Percentiles rank a stretch among this genome's conserved stretches.
Conservation (phyloP, 1,284 basidiomycete genomes). For the Malassezia sp. region DNA sequence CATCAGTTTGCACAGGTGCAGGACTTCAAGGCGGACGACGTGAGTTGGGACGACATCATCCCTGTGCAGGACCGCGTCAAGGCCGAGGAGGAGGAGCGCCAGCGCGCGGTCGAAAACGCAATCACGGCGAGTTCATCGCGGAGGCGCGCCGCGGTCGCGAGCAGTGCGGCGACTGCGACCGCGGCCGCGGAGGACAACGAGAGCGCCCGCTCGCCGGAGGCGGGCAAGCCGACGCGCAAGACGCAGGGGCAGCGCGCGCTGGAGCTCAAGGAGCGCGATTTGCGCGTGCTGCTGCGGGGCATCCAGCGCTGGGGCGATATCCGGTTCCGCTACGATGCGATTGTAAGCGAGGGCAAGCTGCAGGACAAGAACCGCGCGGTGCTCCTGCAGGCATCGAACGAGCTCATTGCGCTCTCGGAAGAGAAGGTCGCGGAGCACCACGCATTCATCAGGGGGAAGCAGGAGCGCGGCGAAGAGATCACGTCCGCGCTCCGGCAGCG, state of each 20-base stretch:
- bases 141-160: constrained; percentile 18
- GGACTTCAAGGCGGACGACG: constrained; percentile 95
- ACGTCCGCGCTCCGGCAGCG: constrained; percentile 62
- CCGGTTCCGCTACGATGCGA: constrained; percentile 80
- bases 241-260: constrained; percentile 82
- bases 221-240: constrained; percentile 48
- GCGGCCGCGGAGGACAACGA: constrained; percentile 58
- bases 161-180: constrained; percentile 2
- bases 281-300: constrained; percentile 86
- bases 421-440: constrained; percentile 75
- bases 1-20: constrained; percentile 89
- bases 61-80: constrained; percentile 80
- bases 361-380: constrained; percentile 87
- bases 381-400: constrained; percentile 80
- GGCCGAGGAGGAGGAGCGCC: constrained; percentile 53
- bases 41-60: constrained; percentile 92
- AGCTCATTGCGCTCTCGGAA: constrained; percentile 75
- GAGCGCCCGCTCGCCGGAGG: no score
- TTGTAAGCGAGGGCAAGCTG: constrained; percentile 84
- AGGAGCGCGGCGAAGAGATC: constrained; percentile 63
- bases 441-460: constrained; percentile 47
- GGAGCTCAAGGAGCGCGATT: constrained; percentile 91
- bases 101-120: constrained; percentile 56
- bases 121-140: constrained; percentile 52
- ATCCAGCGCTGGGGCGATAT: constrained; percentile 97